Base-by-base conservation (phyloP, 257 asterid species). In the Lycium barbarum region DNA sequence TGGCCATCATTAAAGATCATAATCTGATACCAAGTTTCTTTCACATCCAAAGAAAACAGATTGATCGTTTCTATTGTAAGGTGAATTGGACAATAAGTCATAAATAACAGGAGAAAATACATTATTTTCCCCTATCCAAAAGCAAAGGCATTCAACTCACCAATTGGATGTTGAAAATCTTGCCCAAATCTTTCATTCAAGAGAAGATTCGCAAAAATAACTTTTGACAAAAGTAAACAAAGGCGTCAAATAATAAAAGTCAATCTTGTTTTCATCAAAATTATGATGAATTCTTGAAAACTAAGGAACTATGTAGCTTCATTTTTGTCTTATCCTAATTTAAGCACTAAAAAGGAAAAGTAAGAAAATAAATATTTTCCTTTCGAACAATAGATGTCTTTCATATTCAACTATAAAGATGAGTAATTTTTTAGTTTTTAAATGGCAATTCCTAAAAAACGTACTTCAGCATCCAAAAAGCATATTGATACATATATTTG, bases 51-150 rank as follows among this genome's bases (percentile, higher is more conserved):
- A 66, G 74, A 67, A 13, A 67, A 66, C 47, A 66, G 47, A 9
- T 67, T 67, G 49, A 35, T 14, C 22, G 13, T 68, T 68, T 36
- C 17, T 36, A 14, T 6, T 0, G 8, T 14, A 6, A 67, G 74
- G 74, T 67, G 74, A 67, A 72, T 45, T 20, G 80, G 80, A 45
- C 38, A 73, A 20, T 73, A 73, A 11, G 81, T 73, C 20, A 73
- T 40, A 43, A 73, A 73, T 26, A 45, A 59, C 6, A n/a, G 43
- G 1, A 20, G 22, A 57, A 5, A 9, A 57, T 57, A 14, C 20
- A 57, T 15, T 57, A 57, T 57, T 22, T 20, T 62, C 14, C 11
- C 38, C 35, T 7, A 61, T 61, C 67, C 67, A n/a, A n/a, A 61
- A 61, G 35, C 67, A 61, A 61, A 11, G 80, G 5, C 11, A 73